phyloP scores from a whole-genome alignment of 768 basidiomycete species.

The Mycena galericulata region DNA sequence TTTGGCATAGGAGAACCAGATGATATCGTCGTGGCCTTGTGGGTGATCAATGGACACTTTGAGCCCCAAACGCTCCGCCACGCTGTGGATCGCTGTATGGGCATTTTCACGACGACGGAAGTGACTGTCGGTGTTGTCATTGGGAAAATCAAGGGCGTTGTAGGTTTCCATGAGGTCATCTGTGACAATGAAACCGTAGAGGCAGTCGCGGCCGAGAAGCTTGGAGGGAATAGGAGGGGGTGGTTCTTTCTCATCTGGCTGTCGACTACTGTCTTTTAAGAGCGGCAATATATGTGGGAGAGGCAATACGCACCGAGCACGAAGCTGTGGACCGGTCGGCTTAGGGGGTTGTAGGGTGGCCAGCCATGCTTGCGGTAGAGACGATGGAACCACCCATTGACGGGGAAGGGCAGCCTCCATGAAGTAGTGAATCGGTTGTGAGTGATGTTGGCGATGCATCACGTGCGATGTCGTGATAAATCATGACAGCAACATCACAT shows the following conservation, averaged over 20 bases:
- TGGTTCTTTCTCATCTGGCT: slow-evolving; percentile 12
- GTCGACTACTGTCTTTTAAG: slow-evolving; percentile 2
- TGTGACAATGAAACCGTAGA: slow-evolving; percentile 19
- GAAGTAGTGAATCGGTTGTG: not conserved
- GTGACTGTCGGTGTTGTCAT: slow-evolving; percentile 4
- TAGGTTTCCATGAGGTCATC: slow-evolving; percentile 8
- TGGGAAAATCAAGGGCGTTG: not conserved
- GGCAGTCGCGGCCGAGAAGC: slow-evolving; percentile 8
- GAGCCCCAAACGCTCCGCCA: not conserved
- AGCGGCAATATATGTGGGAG: slow-evolving; percentile 3
- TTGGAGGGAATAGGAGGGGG: slow-evolving; percentile 12
- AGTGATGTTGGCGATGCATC: not conserved
- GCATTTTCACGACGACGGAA: not conserved
- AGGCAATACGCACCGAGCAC: slow-evolving; percentile 3
- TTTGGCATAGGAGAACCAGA: slow-evolving; percentile 20
- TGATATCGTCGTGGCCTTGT: not conserved
- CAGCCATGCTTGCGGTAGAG: slow-evolving; percentile 7
- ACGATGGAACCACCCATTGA: slow-evolving; percentile 6
- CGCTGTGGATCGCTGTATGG: not conserved
- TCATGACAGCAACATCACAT: slow-evolving; percentile 1
- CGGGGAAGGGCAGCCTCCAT: not conserved
- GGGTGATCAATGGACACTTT: slow-evolving; percentile 1
- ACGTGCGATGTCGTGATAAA: not conserved
- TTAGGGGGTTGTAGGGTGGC: slow-evolving; percentile 1
- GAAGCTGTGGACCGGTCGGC: not conserved